Evolutionary conservation across 2,329 filamentous ascomycete species (phyloP).

Genomic region (Sporothrix schenckii): DNA sequence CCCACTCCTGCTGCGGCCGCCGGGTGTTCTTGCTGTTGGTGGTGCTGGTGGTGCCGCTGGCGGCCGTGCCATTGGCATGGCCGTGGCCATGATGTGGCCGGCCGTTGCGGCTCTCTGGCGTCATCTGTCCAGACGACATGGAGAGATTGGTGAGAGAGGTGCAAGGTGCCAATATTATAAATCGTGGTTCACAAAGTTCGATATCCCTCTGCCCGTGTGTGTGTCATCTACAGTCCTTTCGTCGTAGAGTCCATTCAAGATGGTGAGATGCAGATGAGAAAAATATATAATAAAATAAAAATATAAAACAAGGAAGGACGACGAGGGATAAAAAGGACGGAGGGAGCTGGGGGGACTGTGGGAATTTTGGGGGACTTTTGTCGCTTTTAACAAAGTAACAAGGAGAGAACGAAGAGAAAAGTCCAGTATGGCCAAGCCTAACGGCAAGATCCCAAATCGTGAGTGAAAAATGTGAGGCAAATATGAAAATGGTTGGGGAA

Average conservation of each 20-base stretch:
- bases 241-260: too few relatives aligned
- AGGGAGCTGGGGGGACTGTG: background rate
- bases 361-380: background rate
- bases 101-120: conserved; percentile 1
- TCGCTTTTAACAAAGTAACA: too few relatives aligned
- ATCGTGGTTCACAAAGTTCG: too few relatives aligned
- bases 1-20: conserved; percentile 33
- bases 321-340: background rate
- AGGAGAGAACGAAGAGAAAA: background rate
- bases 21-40: background rate
- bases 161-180: too few relatives aligned
- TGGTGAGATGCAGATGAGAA: too few relatives aligned
- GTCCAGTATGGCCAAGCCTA: background rate
- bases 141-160: background rate
- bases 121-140: background rate
- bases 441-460: too few relatives aligned
- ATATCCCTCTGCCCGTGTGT: too few relatives aligned
- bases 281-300: too few relatives aligned
- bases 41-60: background rate
- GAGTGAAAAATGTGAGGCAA: background rate
- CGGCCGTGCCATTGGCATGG: too few relatives aligned
- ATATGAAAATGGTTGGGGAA: background rate
- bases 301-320: background rate
- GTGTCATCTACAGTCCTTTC: too few relatives aligned
- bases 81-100: background rate